Evolutionary conservation across 2,329 filamentous ascomycete genomes (phyloP), one percentile per base, ranked within the genome.

Genomic region (Tricladium varicosporioides): DNA sequence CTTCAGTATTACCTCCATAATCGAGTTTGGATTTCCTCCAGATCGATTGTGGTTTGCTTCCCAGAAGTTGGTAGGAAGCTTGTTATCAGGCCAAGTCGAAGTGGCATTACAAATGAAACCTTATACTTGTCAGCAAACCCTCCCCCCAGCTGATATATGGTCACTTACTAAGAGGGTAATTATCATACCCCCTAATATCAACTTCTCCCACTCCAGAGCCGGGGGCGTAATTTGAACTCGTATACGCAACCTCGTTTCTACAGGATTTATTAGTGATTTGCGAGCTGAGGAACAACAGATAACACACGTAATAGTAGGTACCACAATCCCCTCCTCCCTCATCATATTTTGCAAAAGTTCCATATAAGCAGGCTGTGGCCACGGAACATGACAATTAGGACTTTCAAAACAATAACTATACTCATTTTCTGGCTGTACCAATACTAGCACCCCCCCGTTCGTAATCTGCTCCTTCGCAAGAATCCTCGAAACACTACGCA

Each of bases 101-200:
- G 45, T 22, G 8, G 15, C 22, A 5, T 22, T 22, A 14, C 45
- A 48, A 11, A 22, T 48, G 19, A 48, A 48, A 48, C 18, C 45
- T 48, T 22, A 10, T 8, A 31, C 22, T 27, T 22, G 22, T 31
- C 45, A 48, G 15, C 10, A 31, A 48, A 8, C 9, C 14, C 2
- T 31, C 9, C 14, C 1, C 14, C 2, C 5, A 32, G 10, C 1
- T 22, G 19, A 48, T 22, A 13, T 1, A 22, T 5, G n/a, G 3
- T n/a, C 13, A 14, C 45, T 31, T 7, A 48, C 45, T 22, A 2
- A 48, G 16, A 10, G 45, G 45, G n/a, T 48, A 48, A 48, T 48
- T 48, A 48, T 48, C 45, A 48, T 48, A 48, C 8, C 45, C 45
- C 45, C 45, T 48, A 15, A 48, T 48, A 31, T 48, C 45, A 48